These are phyloP conservation scores for Vanrija sp. DNA, from an alignment of 1,284 basidiomycete species.

Conservation along the genomic window DNA sequence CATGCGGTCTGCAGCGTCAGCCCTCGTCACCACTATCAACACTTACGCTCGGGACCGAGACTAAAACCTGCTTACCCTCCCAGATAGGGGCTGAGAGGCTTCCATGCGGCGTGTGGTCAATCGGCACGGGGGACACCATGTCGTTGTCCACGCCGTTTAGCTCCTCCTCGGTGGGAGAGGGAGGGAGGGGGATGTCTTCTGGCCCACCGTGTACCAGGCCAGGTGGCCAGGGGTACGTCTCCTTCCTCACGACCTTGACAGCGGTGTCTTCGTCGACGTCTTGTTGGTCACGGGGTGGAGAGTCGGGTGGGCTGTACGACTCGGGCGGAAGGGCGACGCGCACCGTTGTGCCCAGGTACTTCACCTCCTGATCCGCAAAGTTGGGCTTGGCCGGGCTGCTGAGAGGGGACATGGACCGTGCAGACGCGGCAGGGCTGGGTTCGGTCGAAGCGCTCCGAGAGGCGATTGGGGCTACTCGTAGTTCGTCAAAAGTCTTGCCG, in stretches of 20 bases:
- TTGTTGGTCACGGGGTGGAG: conserved; percentile 8
- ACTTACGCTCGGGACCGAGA: too few species aligned
- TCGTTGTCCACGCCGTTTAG: conserved; percentile 3
- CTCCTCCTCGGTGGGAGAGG: conserved; percentile 8
- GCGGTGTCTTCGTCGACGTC: not conserved
- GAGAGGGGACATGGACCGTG: not conserved
- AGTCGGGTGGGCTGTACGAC: conserved; percentile 23
- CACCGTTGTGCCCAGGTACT: conserved; percentile 19
- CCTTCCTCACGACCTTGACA: not conserved
- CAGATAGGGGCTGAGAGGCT: too few species aligned
- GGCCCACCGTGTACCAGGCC: conserved; percentile 1
- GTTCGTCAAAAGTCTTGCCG: conserved; percentile 40
- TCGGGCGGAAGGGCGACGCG: conserved; percentile 22
- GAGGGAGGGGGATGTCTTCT: conserved; percentile 9
- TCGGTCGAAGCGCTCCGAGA: conserved; percentile 1
- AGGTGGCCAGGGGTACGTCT: conserved; percentile 14
- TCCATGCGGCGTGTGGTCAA: too few species aligned
- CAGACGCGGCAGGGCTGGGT: not conserved
- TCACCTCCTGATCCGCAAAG: conserved; percentile 6
- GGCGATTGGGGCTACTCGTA: conserved; percentile 10
- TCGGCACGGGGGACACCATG: too few species aligned
- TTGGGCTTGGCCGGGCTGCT: not conserved
- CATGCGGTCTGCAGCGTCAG: too few species aligned
- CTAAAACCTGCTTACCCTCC: too few species aligned
- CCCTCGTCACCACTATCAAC: too few species aligned